Evolutionary conservation across 768 basidiomycete genomes (phyloP), one percentile per base, ranked within the genome.

Genomic region (Leccinum sublutescens): DNA sequence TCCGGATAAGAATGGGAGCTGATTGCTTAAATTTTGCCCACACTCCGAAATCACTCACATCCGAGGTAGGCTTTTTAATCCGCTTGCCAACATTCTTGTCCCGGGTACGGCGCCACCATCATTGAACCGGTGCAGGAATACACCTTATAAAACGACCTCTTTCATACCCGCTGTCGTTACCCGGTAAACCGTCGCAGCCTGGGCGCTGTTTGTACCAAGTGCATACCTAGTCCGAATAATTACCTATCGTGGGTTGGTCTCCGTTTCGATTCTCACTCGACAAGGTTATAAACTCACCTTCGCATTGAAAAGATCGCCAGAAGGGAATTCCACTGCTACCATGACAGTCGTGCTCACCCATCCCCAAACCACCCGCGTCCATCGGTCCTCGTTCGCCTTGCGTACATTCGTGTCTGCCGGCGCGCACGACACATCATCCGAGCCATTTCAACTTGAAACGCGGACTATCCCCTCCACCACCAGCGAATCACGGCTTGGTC

Each of bases 291-390:
- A 52, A 55, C 65, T 52, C 51, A 62, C 65, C 54, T 60, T 49
- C 25, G 11, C 34, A 40, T 31, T 15, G 31, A 38, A 6, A 19
- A 50, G 10, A 52, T 50, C 58, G 6, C 33, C 15, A 27, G 29
- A 45, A 23, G 2, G 25, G 17, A 10, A 51, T 50, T 52, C 34
- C 40, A 34, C 47, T 50, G 27, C 48, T 27, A 47, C 21, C 55
- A 71, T 71, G 69, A 34, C 57, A 3, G 59, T 52, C 52, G 25
- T 33, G 25, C 60, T 56, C 47, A 45, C 54, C 15, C 64, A 59
- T 45, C 53, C 60, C 38, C 50, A 50, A 19, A 17, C 52, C n/a
- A 50, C 55, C 5, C 50, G 31, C 34, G 31, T 38, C 43, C 60
- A 50, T 51, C 64, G 40, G 2, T 47, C 60, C 50, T 61, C 61